Evolutionary conservation across 2,329 filamentous ascomycete genomes (phyloP).

Genomic region (Ophiocordyceps camponoti-rufipedis): DNA sequence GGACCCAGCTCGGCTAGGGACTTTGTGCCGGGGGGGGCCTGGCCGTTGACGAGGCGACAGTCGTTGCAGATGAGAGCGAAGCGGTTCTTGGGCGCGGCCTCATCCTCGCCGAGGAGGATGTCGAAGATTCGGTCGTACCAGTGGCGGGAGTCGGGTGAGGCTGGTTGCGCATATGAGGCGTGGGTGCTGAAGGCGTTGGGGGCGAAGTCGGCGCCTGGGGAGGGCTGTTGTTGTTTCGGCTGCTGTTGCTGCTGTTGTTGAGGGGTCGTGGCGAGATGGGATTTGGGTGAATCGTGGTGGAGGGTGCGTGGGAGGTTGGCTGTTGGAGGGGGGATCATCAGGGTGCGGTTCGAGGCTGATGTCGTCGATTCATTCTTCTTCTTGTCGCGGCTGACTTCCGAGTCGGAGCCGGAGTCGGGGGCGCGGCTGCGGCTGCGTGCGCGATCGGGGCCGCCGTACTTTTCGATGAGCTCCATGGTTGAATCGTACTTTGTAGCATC

Average conservation of each 20-base stretch:
- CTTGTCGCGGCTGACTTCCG: background rate
- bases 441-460: constrained; percentile 60
- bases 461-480: constrained; percentile 80
- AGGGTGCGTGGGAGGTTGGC: constrained; percentile 38
- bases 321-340: constrained; percentile 38
- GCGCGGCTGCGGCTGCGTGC: constrained; percentile 9
- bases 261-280: background rate
- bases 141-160: constrained; percentile 26
- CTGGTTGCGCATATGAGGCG: constrained; percentile 4
- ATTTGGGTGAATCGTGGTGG: constrained; percentile 2
- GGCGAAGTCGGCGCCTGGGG: constrained; percentile 46
- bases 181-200: constrained; percentile 38
- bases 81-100: constrained; percentile 79
- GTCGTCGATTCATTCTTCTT: constrained; percentile 3
- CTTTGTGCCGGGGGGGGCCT: constrained; percentile 75
- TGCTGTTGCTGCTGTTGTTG: background rate
- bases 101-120: constrained; percentile 82
- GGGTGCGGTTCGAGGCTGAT: constrained; percentile 19
- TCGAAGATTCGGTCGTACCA: constrained; percentile 96
- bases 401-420: constrained; percentile 1
- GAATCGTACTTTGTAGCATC: constrained; percentile 91
- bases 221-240: background rate
- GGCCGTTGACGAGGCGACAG: constrained; percentile 85
- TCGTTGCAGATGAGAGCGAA: constrained; percentile 67
- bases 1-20: constrained; percentile 60